Evolutionary conservation across 2,329 filamentous ascomycete genomes (phyloP).

Genomic region (Fusarium sp.): DNA sequence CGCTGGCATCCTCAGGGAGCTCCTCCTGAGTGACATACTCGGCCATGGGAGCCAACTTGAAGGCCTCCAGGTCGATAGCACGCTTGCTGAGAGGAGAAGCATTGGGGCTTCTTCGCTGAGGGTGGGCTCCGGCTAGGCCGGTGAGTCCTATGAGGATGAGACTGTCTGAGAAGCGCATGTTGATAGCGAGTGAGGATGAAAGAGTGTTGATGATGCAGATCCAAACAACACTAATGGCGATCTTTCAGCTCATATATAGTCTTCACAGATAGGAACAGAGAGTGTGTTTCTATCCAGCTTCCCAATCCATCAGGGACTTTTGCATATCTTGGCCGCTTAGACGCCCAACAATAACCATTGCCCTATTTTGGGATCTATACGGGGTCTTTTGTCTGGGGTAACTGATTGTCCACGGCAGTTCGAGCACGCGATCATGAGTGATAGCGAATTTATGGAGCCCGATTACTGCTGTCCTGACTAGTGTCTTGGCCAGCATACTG

Average conservation of each 20-base stretch:
- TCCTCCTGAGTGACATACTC: constrained; percentile 44
- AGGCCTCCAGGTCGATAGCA: constrained; percentile 49
- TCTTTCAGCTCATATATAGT: constrained; percentile 11
- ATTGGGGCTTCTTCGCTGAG: constrained; percentile 43
- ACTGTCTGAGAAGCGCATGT: constrained; percentile 47
- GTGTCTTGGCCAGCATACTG: background rate
- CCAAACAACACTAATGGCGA: background rate
- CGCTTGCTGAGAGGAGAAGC: constrained; percentile 43
- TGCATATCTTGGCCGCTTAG: constrained; percentile 17
- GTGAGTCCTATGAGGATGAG: constrained; percentile 50
- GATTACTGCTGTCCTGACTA: background rate
- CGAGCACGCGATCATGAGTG: background rate
- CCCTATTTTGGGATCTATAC: constrained; percentile 1
- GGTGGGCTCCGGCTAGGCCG: constrained; percentile 51
- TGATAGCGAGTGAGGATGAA: background rate
- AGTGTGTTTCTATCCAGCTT: background rate
- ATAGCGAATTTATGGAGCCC: background rate
- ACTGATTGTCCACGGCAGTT: background rate
- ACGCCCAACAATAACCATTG: background rate
- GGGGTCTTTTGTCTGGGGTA: constrained; percentile 24
- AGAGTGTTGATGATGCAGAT: background rate
- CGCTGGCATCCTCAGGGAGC: constrained; percentile 39
- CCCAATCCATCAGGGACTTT: constrained; percentile 23
- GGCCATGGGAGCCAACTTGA: constrained; percentile 47
- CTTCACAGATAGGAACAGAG: background rate